These are phyloP conservation scores for Crithidia sp. DNA, from an alignment of 208 protist species.

Conservation along the genomic window DNA sequence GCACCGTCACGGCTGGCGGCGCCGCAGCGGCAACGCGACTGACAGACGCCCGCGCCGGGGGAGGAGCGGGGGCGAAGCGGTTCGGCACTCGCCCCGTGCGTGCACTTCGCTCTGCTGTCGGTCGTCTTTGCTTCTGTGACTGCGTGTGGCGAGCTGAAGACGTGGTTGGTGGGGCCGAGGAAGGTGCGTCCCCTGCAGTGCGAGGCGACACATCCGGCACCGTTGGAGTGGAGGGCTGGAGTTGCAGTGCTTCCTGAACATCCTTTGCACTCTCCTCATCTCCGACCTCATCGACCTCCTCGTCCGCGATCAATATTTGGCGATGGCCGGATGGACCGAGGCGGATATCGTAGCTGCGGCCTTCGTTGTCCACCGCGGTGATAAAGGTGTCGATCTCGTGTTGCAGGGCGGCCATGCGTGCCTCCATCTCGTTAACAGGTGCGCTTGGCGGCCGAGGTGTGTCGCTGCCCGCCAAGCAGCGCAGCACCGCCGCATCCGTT, in stretches of 20 bases:
- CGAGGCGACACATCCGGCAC: too few species aligned
- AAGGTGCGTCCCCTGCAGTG: too few species aligned
- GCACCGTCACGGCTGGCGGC: conserved; percentile 21
- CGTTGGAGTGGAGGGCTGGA: too few species aligned
- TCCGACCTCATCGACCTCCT: background rate
- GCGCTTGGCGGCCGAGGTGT: background rate
- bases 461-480: conserved; percentile 12
- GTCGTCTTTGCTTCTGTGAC: background rate
- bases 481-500: conserved; percentile 61
- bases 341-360: conserved; percentile 69
- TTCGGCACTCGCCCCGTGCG: background rate
- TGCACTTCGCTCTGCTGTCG: conserved; percentile 2
- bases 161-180: background rate
- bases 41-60: background rate
- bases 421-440: conserved; percentile 38
- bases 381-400: conserved; percentile 80
- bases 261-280: conserved; percentile 4
- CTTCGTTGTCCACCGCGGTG: conserved; percentile 84
- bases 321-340: conserved; percentile 49
- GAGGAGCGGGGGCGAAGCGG: background rate
- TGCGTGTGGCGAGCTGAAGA: background rate
- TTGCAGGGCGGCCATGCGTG: conserved; percentile 51
- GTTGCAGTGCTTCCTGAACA: background rate
- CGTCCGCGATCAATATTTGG: conserved; percentile 65
- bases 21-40: background rate